These are phyloP conservation scores for Serendipita sp. DNA, from an alignment of 768 basidiomycete genomes.

Conservation along the genomic window DNA sequence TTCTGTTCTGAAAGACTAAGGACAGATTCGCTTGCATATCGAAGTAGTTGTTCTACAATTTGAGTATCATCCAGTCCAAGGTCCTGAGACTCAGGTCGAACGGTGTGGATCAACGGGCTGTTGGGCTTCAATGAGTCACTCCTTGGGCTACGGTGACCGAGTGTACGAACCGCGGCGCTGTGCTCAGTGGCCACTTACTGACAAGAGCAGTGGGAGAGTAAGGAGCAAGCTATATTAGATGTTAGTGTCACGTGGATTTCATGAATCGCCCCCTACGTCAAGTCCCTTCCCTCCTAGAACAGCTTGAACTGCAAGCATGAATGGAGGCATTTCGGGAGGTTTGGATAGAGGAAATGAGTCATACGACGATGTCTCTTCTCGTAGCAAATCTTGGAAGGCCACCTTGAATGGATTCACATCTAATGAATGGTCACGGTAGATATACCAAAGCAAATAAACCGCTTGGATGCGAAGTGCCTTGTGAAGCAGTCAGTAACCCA, in stretches of 20 bases:
- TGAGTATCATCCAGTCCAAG: neutral
- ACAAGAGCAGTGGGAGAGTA: neutral
- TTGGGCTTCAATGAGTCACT: neutral
- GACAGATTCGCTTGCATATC: neutral
- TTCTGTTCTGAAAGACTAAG: neutral
- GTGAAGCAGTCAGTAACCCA: neutral
- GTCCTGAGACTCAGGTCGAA: neutral
- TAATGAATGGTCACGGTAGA: conserved; percentile 1
- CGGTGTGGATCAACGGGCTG: neutral
- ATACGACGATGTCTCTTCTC: neutral
- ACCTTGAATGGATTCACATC: neutral
- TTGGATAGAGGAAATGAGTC: neutral
- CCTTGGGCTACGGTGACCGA: neutral
- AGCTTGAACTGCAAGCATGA: neutral
- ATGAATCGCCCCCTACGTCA: neutral
- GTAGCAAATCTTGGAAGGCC: neutral
- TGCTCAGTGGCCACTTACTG: neutral
- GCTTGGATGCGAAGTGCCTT: neutral
- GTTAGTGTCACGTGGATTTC: neutral
- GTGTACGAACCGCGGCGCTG: neutral
- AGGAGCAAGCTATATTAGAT: neutral
- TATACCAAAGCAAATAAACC: neutral
- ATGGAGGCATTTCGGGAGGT: neutral
- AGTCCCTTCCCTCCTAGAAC: neutral
- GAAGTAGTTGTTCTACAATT: neutral